phyloP scores from a whole-genome alignment of 2,329 filamentous ascomycete species.

The Exophiala xenobiotica region DNA sequence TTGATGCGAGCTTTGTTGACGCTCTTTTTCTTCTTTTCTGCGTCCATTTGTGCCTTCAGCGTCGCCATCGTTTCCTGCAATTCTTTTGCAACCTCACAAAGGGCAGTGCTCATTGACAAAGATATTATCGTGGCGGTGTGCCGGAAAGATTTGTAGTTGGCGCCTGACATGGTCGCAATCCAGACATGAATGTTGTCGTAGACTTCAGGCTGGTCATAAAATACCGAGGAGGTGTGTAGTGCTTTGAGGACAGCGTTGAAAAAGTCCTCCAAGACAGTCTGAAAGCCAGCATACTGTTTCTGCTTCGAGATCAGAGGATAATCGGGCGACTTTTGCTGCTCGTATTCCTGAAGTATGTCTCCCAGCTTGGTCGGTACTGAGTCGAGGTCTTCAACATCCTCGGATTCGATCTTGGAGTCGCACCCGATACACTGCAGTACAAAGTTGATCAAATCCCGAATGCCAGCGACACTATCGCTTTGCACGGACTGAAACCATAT shows the following conservation, averaged over 20 bases:
- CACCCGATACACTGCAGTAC: slow-evolving; percentile 72
- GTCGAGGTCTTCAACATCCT: slow-evolving; percentile 88
- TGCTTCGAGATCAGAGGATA: slow-evolving; percentile 87
- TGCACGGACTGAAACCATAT: slow-evolving; percentile 60
- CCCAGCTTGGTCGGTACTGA: slow-evolving; percentile 74
- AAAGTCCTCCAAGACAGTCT: slow-evolving; percentile 73
- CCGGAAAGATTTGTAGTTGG: slow-evolving; percentile 81
- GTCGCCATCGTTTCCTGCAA: slow-evolving; percentile 72
- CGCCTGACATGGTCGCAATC: slow-evolving; percentile 88
- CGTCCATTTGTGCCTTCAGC: slow-evolving; percentile 74
- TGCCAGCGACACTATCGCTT: slow-evolving; percentile 53
- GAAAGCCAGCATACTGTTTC: slow-evolving; percentile 74
- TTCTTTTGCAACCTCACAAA: slow-evolving; percentile 71
- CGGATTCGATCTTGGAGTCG: slow-evolving; percentile 70
- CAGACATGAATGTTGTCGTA: slow-evolving; percentile 88
- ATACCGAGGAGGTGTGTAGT: slow-evolving; percentile 74
- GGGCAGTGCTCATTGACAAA: slow-evolving; percentile 72
- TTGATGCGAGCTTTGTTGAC: slow-evolving; percentile 77
- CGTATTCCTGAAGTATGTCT: slow-evolving; percentile 86
- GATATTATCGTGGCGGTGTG: slow-evolving; percentile 89
- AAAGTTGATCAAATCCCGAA: slow-evolving; percentile 62
- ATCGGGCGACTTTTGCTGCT: slow-evolving; percentile 78
- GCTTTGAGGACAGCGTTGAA: slow-evolving; percentile 73
- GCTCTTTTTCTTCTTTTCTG: slow-evolving; percentile 68
- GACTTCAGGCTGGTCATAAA: slow-evolving; percentile 74